Percentiles rank a stretch among this genome's conserved stretches.
Evolutionary conservation across 345 rosid genomes (phyloP).

Genomic region (Citrus unshiu): DNA sequence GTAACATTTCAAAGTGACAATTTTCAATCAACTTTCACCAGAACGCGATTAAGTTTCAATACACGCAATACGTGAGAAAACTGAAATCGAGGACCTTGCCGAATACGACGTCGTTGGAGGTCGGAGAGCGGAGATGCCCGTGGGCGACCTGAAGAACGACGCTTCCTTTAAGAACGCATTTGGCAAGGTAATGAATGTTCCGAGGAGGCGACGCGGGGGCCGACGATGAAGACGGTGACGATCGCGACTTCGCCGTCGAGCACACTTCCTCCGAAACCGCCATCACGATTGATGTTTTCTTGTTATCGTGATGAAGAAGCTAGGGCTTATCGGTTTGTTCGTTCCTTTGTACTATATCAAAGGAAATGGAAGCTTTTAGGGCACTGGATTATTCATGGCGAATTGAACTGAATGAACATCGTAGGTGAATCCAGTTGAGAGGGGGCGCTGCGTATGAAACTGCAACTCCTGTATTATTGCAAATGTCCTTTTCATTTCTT

Average conservation of each 20-base stretch:
- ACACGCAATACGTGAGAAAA: neutral
- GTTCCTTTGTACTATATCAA: neutral
- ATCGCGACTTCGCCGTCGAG: conserved; percentile 63
- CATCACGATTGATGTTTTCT: conserved; percentile 31
- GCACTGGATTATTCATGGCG: neutral
- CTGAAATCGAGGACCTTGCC: conserved; percentile 56
- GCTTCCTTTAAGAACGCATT: conserved; percentile 83
- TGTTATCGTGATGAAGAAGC: neutral
- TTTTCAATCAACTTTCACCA: too few relatives aligned
- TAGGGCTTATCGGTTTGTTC: conserved; percentile 4
- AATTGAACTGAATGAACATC: neutral
- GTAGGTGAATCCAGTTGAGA: neutral
- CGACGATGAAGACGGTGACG: conserved; percentile 55
- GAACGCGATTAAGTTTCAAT: neutral
- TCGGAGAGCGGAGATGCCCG: conserved; percentile 72
- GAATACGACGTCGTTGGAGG: conserved; percentile 73
- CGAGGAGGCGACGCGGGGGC: conserved; percentile 30
- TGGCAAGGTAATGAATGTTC: conserved; percentile 70
- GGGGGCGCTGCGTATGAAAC: too few relatives aligned
- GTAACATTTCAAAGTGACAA: neutral
- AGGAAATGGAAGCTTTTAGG: neutral
- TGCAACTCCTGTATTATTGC: too few relatives aligned
- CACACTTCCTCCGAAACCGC: conserved; percentile 97
- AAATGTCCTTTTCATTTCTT: neutral
- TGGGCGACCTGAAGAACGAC: conserved; percentile 78